These are phyloP conservation scores for Pythium volutum DNA, from an alignment of 352 stramenopile species.

Conservation along the genomic window DNA sequence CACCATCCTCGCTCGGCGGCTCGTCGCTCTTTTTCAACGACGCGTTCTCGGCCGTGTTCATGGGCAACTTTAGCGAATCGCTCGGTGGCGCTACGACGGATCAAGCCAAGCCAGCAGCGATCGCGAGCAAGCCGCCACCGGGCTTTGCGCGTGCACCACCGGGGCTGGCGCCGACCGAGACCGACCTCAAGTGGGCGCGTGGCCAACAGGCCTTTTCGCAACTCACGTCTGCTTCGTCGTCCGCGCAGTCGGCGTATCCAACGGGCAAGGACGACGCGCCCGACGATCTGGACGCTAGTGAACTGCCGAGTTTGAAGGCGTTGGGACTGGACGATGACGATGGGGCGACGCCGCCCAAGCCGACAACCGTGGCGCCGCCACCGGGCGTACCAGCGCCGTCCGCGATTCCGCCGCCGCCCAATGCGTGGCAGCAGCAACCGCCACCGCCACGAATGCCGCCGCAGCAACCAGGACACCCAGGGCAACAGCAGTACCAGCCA, in stretches of 20 bases:
- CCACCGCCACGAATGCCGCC: conserved; percentile 6
- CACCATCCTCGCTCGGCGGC: conserved; percentile 28
- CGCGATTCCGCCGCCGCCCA: conserved; percentile 23
- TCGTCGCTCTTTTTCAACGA: conserved; percentile 86
- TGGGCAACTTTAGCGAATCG: conserved; percentile 68
- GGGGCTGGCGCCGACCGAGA: conserved; percentile 52
- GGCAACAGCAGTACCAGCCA: conserved; percentile 4
- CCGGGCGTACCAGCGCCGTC: conserved; percentile 21
- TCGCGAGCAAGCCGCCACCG: conserved; percentile 35
- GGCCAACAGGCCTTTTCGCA: conserved; percentile 72
- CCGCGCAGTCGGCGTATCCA: conserved; percentile 29
- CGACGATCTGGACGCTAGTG: conserved; percentile 62
- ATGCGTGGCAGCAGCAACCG: conserved; percentile 21
- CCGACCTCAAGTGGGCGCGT: conserved; percentile 76
- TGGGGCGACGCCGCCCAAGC: conserved; percentile 14
- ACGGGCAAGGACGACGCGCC: conserved; percentile 33
- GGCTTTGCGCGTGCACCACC: conserved; percentile 54
- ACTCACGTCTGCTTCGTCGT: conserved; percentile 22
- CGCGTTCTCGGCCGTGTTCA: conserved; percentile 81
- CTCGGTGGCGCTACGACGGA: conserved; percentile 2
- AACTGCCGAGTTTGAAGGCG: conserved; percentile 57
- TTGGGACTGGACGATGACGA: conserved; percentile 80
- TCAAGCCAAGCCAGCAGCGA: neutral
- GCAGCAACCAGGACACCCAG: neutral
- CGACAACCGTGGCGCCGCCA: conserved; percentile 8